phyloP scores from a whole-genome alignment of 2,329 filamentous ascomycete species.

The Paecilomyces sp. region DNA sequence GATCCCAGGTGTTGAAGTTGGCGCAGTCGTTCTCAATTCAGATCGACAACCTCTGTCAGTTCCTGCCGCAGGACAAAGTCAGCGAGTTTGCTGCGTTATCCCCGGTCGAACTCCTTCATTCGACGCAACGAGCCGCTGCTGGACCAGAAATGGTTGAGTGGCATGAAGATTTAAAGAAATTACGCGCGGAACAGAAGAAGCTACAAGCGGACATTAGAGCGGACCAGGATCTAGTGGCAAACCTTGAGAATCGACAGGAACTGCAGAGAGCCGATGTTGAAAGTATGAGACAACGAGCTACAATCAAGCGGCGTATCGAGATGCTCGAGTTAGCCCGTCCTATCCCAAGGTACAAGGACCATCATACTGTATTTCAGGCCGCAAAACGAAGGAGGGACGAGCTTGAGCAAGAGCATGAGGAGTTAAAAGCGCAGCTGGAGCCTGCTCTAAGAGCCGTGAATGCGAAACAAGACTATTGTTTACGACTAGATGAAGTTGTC shows the following conservation, averaged over 20 bases:
- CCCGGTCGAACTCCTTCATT: conserved; percentile 71
- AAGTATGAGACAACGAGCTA: conserved; percentile 66
- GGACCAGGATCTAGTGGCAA: conserved; percentile 57
- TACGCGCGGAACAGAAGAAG: conserved; percentile 63
- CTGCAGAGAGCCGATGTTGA: conserved; percentile 76
- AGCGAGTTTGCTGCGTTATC: conserved; percentile 84
- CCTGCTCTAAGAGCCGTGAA: conserved; percentile 65
- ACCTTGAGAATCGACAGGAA: conserved; percentile 65
- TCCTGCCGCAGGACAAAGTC: conserved; percentile 91
- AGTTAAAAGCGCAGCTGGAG: conserved; percentile 54
- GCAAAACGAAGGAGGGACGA: conserved; percentile 50
- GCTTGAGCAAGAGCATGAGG: conserved; percentile 51
- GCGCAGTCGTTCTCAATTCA: conserved; percentile 75
- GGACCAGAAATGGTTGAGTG: conserved; percentile 70
- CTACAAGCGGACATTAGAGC: conserved; percentile 51
- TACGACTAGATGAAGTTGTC: conserved; percentile 49
- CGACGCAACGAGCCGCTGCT: conserved; percentile 84
- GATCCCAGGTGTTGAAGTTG: conserved; percentile 60
- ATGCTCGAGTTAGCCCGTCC: conserved; percentile 60
- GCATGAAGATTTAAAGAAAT: conserved; percentile 66
- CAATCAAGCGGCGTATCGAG: conserved; percentile 57
- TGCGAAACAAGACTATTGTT: conserved; percentile 59
- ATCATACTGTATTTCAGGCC: conserved; percentile 41
- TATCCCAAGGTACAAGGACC: conserved; percentile 56
- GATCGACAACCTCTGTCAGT: conserved; percentile 96